Conservation (phyloP, 2,329 filamentous ascomycete genomes). For the Leptographium wingfieldii region DNA sequence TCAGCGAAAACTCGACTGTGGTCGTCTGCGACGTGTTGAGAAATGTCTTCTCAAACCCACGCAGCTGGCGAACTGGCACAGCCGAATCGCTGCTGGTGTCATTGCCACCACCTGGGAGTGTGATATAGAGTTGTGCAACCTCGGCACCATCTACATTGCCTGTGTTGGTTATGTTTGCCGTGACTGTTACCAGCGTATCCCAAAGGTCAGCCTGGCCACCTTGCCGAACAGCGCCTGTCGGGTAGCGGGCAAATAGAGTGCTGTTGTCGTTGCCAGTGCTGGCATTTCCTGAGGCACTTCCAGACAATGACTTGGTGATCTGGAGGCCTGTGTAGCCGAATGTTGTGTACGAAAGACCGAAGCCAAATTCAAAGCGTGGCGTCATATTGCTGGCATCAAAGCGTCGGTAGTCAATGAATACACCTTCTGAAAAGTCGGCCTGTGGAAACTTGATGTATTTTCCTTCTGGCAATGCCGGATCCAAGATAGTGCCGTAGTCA, state of each 20-base stretch:
- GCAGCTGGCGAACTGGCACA: slow-evolving; percentile 43
- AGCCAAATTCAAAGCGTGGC: slow-evolving; percentile 42
- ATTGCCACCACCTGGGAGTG: slow-evolving; percentile 20
- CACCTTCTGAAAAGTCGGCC: slow-evolving; percentile 34
- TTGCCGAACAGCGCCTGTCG: slow-evolving; percentile 25
- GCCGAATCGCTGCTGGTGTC: background rate
- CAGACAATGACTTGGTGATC: slow-evolving; percentile 1
- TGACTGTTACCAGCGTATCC: slow-evolving; percentile 29
- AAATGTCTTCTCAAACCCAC: slow-evolving; percentile 51
- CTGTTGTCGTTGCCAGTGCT: background rate
- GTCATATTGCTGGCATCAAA: slow-evolving; percentile 36
- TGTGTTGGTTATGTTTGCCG: slow-evolving; percentile 26
- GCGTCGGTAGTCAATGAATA: slow-evolving; percentile 40
- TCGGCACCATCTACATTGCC: slow-evolving; percentile 28
- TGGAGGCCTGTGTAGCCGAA: slow-evolving; percentile 32
- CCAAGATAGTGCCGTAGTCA: slow-evolving; percentile 37
- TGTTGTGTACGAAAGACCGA: slow-evolving; percentile 41
- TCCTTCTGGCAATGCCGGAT: slow-evolving; percentile 29
- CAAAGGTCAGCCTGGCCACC: slow-evolving; percentile 35
- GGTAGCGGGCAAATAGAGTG: slow-evolving; percentile 21
- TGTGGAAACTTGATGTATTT: slow-evolving; percentile 37
- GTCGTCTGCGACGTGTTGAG: slow-evolving; percentile 29
- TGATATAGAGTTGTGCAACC: slow-evolving; percentile 32
- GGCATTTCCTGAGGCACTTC: background rate
- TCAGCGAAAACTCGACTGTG: slow-evolving; percentile 39